Percentiles rank a stretch among this genome's conserved stretches.
Evolutionary conservation across 1,139 yeast genomes (phyloP).

Genomic region (Trichomonascaceae sp.): DNA sequence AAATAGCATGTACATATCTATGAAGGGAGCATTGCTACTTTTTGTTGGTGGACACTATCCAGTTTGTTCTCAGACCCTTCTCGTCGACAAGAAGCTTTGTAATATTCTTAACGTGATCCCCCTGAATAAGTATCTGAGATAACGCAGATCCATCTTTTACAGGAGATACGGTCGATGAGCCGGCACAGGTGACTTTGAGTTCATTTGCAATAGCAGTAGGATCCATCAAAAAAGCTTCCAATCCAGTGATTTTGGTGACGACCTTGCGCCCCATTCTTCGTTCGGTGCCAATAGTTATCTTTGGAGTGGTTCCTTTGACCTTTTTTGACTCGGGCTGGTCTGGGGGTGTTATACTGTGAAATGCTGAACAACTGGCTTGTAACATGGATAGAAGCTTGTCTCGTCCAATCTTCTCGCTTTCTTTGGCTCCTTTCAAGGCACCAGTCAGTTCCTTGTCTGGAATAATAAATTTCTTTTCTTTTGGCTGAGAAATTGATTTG

Average conservation of each 20-base stretch:
- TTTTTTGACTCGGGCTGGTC: slow-evolving; percentile 29
- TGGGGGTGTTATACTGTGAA: slow-evolving; percentile 50
- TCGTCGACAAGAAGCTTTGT: slow-evolving; percentile 48
- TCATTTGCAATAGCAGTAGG: slow-evolving; percentile 62
- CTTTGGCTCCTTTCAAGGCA: slow-evolving; percentile 26
- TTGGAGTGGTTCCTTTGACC: slow-evolving; percentile 62
- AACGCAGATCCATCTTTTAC: slow-evolving; percentile 35
- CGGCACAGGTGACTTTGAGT: slow-evolving; percentile 75
- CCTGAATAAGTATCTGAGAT: slow-evolving; percentile 78
- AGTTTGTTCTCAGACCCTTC: slow-evolving; percentile 60
- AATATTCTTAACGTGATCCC: slow-evolving; percentile 70
- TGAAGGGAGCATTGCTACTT: slow-evolving; percentile 34
- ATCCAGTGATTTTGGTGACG: slow-evolving; percentile 63
- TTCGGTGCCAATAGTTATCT: slow-evolving; percentile 61
- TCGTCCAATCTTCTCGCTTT: slow-evolving; percentile 32
- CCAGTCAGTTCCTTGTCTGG: slow-evolving; percentile 45
- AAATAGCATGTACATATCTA: slow-evolving; percentile 1
- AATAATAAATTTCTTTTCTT: slow-evolving; percentile 41
- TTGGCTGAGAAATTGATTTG: slow-evolving; percentile 45
- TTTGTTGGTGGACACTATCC: slow-evolving; percentile 43
- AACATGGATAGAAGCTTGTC: slow-evolving; percentile 50
- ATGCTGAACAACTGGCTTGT: slow-evolving; percentile 46
- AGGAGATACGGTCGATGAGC: slow-evolving; percentile 71
- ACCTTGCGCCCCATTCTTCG: slow-evolving; percentile 77
- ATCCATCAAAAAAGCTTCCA: slow-evolving; percentile 63